These are phyloP conservation scores for Croton setiger DNA, from an alignment of 441 rosid genomes.

Conservation along the genomic window DNA sequence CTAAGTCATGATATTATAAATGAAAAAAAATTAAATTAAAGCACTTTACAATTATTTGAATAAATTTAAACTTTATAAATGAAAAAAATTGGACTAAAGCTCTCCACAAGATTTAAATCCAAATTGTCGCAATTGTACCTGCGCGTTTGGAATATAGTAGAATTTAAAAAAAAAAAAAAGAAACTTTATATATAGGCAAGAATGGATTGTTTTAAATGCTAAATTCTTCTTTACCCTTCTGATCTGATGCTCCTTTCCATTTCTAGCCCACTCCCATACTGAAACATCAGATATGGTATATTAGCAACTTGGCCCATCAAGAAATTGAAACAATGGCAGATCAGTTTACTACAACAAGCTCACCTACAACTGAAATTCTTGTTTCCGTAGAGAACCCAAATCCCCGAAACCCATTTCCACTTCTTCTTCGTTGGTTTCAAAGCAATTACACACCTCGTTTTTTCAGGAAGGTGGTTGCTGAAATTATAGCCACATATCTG, in stretches of 20 bases:
- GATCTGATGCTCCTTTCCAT: neutral
- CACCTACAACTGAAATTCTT: slow-evolving; percentile 3
- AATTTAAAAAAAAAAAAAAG: too few relatives aligned
- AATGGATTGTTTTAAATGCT: neutral
- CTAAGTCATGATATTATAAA: too few relatives aligned
- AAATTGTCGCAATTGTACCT: too few relatives aligned
- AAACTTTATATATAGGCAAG: neutral
- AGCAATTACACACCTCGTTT: slow-evolving; percentile 40
- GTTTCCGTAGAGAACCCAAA: slow-evolving; percentile 22
- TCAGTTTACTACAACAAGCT: slow-evolving; percentile 11
- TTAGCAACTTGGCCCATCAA: neutral
- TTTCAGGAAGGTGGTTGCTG: slow-evolving; percentile 50
- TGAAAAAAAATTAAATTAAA: too few relatives aligned
- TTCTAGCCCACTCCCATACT: neutral
- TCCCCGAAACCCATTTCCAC: neutral
- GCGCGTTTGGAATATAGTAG: too few relatives aligned
- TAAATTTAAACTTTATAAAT: too few relatives aligned
- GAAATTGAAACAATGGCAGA: slow-evolving; percentile 22
- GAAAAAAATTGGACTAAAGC: too few relatives aligned
- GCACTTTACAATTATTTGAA: too few relatives aligned
- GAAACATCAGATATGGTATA: neutral
- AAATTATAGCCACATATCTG: slow-evolving; percentile 50
- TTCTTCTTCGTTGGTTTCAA: slow-evolving; percentile 13
- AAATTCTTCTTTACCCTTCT: too few relatives aligned
- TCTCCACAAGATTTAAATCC: too few relatives aligned